Base-by-base conservation (phyloP, 306 rosid species). In the Prinsepia uniflora region DNA sequence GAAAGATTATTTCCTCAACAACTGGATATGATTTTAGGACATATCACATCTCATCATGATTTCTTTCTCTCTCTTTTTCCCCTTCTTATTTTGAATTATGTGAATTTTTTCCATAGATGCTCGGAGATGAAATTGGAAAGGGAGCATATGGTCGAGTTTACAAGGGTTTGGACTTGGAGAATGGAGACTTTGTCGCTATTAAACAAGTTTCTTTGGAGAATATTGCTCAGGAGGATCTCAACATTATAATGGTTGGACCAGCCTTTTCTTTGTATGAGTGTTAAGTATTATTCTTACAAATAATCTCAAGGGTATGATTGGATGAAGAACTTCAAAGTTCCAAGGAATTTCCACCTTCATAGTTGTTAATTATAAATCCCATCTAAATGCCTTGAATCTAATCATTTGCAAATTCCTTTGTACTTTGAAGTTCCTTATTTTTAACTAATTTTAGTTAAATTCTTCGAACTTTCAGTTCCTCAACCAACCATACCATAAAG, bases 121-220 rank as follows among this genome's bases (percentile, higher is more conserved):
- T 95, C 72, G 99, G 99, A 86, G 99, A 95, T 89, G 99, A 95
- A 86, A 95, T 95, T 40, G 99, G 99, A 52, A 95, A 91, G 84
- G 99, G 99, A 79, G 99, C 97, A 56, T 95, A 91, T 68, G 99
- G 97, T 76, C 89, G 99, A 75, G 99, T 95, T 76, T 95, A 89
- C 82, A 91, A 95, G 78, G 99, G 99, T 72, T 78, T 95, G 90
- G 99, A 95, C 79, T 83, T 91, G 87, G 99, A 95, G 81, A 95
- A 89, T 80, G 99, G 97, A 78, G 97, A 89, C 80, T 95, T 91
- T 75, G 99, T 95, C 67, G 99, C 99, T 65, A 91, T 95, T 77
- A 95, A 95, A 70, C 99, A 95, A 80, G 97, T 95, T 89, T 95
- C 99, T n/a, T 85, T 91, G 92, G 99, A 95, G 84, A 95, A 95